Base-by-base conservation (phyloP, 345 rosid species). In the Murraya koenigii region DNA sequence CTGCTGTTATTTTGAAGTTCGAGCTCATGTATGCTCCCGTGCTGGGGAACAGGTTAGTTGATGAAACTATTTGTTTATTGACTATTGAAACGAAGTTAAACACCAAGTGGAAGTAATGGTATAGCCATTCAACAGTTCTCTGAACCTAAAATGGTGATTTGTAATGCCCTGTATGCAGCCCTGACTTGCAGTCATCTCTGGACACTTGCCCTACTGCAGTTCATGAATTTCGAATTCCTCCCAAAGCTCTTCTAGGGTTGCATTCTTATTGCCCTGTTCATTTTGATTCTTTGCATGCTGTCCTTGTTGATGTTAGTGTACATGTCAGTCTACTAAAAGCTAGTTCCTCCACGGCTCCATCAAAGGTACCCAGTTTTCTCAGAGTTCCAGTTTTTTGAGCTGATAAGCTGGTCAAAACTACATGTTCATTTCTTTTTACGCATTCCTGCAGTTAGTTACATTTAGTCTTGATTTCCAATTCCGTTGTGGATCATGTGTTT, bases 201-300 rank as follows among this genome's bases (percentile, higher is more conserved):
- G 90, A 90, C 76, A 66, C 90, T 83, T 83, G 85, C 73, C 81
- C 92, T 75, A 87, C 90, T 74, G 85, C 98, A 7, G 78, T 92
- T 76, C 99, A 94, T 78, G 95, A 94, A 82, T 96, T 94, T 54
- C 88, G 97, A 25, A 90, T 96, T 84, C 98, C 98, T 73, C 91
- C 97, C 38, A 94, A 90, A 85, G 97, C 99, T 77, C 97, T 96
- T 78, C 82, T 89, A 25, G 98, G 98, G 73, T 81, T 94, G 89
- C 98, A 94, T 89, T 92, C 97, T 26, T 96, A 94, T 79, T 94
- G 95, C 83, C 98, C 97, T 69, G 90, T 96, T 70, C 90, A 94
- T 84, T 96, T 94, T 80, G 99, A 96, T 86, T 82, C 91, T 56
- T 92, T 92, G 75, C 97, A 96, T 82, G 83, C 94, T 39, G 97